Evolutionary conservation across 129 eudicot species (phyloP), one percentile per base, ranked within the genome.

Genomic region (Apium graveolens): DNA sequence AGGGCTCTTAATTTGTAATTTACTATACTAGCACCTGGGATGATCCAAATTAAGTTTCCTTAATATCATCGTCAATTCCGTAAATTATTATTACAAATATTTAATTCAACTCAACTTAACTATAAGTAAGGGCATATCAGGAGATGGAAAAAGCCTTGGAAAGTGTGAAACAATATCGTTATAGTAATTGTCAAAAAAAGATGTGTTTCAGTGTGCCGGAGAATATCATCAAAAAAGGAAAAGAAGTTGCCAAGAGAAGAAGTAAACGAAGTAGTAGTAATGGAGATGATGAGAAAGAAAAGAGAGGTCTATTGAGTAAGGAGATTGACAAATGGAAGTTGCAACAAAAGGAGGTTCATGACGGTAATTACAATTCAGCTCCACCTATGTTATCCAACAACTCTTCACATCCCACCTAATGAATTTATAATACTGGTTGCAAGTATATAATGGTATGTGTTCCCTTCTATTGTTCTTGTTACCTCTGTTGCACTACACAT

Each of bases 261-360:
- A 41, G 76, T 1, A 72, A 16, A 7, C 43, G 51, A 1, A n/a
- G 37, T 1, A 65, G 21, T 31, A 16, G 21, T 11, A 16, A 32
- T 68, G 73, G 41, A 21, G 76, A 73, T 73, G 76, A 73, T 73
- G 76, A 73, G 35, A 41, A 11, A 73, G 76, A 73, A 73, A 42
- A 46, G 35, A 73, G 48, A 73, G 76, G 76, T 14, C 5, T 73
- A 12, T 73, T 73, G 41, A 46, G 76, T 24, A 42, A 73, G 35
- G 76, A 73, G 76, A 73, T 73, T 73, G 76, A 73, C 26, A 73
- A 37, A n/a, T 73, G 76, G 76, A 73, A 73, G 76, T 24, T 39
- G 76, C 76, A 73, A 26, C 76, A 73, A 9, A 18, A 73, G 55
- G 35, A 73, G 8, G 16, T 42, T 24, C 35, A 73, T 73, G 13